Percentiles rank a stretch among this genome's conserved stretches.
These are phyloP conservation scores for Ephemerocybe angulata DNA, from an alignment of 768 basidiomycete species.

Conservation along the genomic window DNA sequence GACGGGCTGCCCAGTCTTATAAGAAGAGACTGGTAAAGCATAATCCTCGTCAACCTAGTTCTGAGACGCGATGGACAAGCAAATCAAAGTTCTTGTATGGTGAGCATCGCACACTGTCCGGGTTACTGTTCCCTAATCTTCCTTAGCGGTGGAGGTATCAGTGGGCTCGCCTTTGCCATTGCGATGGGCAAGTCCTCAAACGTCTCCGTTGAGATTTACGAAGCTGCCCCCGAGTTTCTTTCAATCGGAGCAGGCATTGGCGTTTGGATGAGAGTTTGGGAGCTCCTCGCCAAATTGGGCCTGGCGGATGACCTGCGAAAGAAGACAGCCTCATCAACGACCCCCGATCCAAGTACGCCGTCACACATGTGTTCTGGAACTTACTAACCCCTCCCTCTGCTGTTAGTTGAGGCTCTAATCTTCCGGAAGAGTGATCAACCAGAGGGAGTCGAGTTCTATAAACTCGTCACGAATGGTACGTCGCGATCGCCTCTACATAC, in stretches of 20 bases:
- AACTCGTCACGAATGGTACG: conserved; percentile 3
- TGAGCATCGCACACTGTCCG: not conserved
- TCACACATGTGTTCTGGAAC: no score
- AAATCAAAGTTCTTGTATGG: conserved; percentile 7
- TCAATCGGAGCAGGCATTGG: conserved; percentile 44
- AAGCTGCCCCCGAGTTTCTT: conserved; percentile 35
- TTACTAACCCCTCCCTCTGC: not conserved
- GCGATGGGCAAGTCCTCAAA: conserved; percentile 24
- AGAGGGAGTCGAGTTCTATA: conserved; percentile 16
- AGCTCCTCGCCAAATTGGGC: conserved; percentile 37
- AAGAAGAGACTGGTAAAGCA: not conserved
- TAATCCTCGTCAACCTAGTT: not conserved
- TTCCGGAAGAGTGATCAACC: conserved; percentile 17
- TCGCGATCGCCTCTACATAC: not conserved
- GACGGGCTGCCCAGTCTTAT: not conserved
- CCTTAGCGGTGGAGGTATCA: conserved; percentile 38
- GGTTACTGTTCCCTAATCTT: not conserved
- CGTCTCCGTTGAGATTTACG: conserved; percentile 38
- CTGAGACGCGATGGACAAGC: not conserved
- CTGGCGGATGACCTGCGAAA: conserved; percentile 30
- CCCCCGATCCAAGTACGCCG: conserved; percentile 5
- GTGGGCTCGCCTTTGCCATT: conserved; percentile 35
- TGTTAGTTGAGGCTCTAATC: conserved; percentile 8
- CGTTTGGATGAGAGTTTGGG: conserved; percentile 40
- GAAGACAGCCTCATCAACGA: conserved; percentile 8